A percentile compares a stretch with the other conserved stretches of the same genome.
phyloP scores from a whole-genome alignment of 345 rosid species.

The Psidium guajava region DNA sequence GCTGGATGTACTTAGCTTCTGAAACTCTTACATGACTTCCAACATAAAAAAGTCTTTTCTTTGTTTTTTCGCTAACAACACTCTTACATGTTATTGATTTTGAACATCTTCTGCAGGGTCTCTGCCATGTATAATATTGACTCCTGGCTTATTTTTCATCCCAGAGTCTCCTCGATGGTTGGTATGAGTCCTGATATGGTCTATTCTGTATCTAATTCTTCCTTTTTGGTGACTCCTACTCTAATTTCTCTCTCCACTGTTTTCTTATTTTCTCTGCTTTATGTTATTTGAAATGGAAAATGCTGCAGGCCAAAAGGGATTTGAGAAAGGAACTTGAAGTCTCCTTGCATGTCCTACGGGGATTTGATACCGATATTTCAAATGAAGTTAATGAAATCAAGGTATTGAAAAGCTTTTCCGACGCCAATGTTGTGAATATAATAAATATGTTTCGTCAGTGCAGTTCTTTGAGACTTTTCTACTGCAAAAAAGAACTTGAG shows the following conservation, averaged over 20 bases:
- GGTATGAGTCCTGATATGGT: slow-evolving; percentile 17
- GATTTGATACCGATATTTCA: slow-evolving; percentile 81
- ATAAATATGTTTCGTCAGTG: neutral
- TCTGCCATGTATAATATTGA: slow-evolving; percentile 49
- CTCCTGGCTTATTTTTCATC: slow-evolving; percentile 67
- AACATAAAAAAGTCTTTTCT: no score
- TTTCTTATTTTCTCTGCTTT: neutral
- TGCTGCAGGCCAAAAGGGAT: slow-evolving; percentile 81
- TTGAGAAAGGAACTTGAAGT: slow-evolving; percentile 75
- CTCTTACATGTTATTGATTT: neutral
- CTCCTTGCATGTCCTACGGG: slow-evolving; percentile 90
- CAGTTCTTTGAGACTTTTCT: neutral
- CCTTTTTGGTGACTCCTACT: neutral
- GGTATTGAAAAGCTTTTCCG: slow-evolving; percentile 26
- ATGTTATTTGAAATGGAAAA: neutral
- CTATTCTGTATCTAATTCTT: neutral
- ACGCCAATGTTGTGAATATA: neutral
- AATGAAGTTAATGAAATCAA: slow-evolving; percentile 82
- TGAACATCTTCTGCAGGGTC: slow-evolving; percentile 35
- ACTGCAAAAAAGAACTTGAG: neutral
- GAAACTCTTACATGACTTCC: neutral
- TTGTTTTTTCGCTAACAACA: no score
- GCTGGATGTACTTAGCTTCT: neutral
- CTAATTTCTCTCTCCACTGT: neutral
- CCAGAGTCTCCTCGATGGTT: slow-evolving; percentile 87